These are phyloP conservation scores for Leptodermis oblonga DNA, from an alignment of 257 asterid species.

Conservation along the genomic window DNA sequence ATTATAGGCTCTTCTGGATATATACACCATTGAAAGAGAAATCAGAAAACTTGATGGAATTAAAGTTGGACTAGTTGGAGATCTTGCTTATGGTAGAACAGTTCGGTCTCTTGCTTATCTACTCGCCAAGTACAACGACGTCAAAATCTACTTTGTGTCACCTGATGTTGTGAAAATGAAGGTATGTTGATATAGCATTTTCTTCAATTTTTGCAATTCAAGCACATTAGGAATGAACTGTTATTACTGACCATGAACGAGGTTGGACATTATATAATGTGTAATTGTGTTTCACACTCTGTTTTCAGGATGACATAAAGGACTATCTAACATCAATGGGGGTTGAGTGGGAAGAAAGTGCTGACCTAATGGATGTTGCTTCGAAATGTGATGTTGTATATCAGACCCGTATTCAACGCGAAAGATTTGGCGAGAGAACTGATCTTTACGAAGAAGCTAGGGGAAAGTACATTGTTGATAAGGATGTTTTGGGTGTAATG, in stretches of 20 bases:
- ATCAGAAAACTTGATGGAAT: conserved; percentile 86
- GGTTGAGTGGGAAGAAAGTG: conserved; percentile 91
- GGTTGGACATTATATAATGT: not conserved
- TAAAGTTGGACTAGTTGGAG: conserved; percentile 89
- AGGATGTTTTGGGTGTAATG: conserved; percentile 53
- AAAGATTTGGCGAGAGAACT: conserved; percentile 72
- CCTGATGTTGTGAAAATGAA: conserved; percentile 93
- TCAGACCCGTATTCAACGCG: conserved; percentile 81
- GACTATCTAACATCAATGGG: conserved; percentile 73
- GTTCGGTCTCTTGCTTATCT: conserved; percentile 90
- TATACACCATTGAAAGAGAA: conserved; percentile 83
- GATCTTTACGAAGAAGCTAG: conserved; percentile 85
- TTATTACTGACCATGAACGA: not conserved
- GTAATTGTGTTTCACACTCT: not conserved
- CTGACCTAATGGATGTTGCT: conserved; percentile 71
- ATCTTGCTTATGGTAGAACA: conserved; percentile 94
- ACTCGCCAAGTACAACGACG: conserved; percentile 68
- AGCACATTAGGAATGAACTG: not conserved
- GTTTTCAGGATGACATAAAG: conserved; percentile 78
- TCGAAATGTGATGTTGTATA: conserved; percentile 83
- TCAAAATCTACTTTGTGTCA: conserved; percentile 79
- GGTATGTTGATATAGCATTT: conserved; percentile 28
- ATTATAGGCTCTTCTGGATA: conserved; percentile 79
- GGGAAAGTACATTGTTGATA: conserved; percentile 75
- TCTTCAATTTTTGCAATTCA: not conserved